Base-by-base conservation (phyloP, 164 flowering plant species). In the Vitis rotundifolia region DNA sequence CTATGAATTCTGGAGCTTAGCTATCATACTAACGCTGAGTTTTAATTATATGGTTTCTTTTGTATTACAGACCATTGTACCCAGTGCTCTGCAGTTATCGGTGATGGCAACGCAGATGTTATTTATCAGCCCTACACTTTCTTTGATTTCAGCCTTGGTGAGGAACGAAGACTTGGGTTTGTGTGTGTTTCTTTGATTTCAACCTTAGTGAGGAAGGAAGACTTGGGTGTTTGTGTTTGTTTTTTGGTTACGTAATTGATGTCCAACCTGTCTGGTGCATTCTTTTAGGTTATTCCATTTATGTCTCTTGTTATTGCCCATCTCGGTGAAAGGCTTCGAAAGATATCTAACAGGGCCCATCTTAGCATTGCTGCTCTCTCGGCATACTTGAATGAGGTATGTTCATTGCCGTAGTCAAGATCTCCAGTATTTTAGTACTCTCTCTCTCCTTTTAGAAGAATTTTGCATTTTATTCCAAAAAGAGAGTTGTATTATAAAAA, bases 51-150 rank as follows among this genome's bases (percentile, higher is more conserved):
- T 58, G 59, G 29, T 2, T 14, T 66, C 63, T n/a, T 70, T 65
- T 68, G 44, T 51, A 22, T 65, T 58, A 47, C 83, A 89, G 93
- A 81, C 94, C 2, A 79, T 85, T 22, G 87, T 93, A 28, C 99
- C 97, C 18, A 83, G 89, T 78, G 61, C 79, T 8, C 80, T 96
- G 77, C 98, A 96, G 80, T 72, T 96, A 74, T 74, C 79, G 37
- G 95, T 94, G 53, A 88, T 93, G 97, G 91, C 83, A 29, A 79
- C 82, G 37, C 97, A 92, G 77, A 93, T 96, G 98, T 48, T 93
- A 71, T 75, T 65, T 69, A 78, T 89, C 71, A 96, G 97, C 78
- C 98, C 98, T 54, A 56, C 71, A 59, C 92, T 96, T 62, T 87
- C 93, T 1, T 58, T 84, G 70, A 67, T 88, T 31, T 85, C 95